Conservation (phyloP, 192 early-diverging fungal species). For the Martensiomyces pterosporus region DNA sequence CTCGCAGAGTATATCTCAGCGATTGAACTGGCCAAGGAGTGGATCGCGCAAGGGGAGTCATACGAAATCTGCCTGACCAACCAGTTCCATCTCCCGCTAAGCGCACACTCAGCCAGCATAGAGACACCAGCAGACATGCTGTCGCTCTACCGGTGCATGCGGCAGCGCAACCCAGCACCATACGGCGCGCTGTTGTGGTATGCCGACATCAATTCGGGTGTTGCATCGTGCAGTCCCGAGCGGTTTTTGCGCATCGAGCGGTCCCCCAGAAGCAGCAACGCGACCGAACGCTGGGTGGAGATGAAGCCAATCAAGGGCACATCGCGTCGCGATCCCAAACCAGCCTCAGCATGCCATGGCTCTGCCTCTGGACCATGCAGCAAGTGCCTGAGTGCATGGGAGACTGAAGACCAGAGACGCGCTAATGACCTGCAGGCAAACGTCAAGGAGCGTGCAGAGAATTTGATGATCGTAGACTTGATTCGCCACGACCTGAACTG, state of each 20-base stretch:
- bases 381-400: slow-evolving; percentile 12
- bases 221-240: slow-evolving; percentile 74
- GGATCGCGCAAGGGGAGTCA: slow-evolving; percentile 83
- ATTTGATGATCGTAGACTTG: slow-evolving; percentile 97
- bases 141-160: slow-evolving; percentile 61
- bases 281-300: slow-evolving; percentile 52
- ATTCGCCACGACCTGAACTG: slow-evolving; percentile 89
- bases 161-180: slow-evolving; percentile 79
- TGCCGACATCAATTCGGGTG: slow-evolving; percentile 24
- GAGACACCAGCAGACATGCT: slow-evolving; percentile 11
- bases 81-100: slow-evolving; percentile 54
- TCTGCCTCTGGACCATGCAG: no score
- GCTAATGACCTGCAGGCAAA: slow-evolving; percentile 52
- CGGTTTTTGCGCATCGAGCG: slow-evolving; percentile 60
- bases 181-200: slow-evolving; percentile 74
- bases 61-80: slow-evolving; percentile 95
- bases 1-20: slow-evolving; percentile 51
- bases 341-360: neutral
- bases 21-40: slow-evolving; percentile 49
- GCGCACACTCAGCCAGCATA: neutral
- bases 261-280: neutral
- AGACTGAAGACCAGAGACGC: slow-evolving; percentile 8
- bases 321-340: slow-evolving; percentile 6
- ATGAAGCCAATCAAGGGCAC: slow-evolving; percentile 99
- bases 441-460: slow-evolving; percentile 93